A percentile compares a stretch with the other conserved stretches of the same genome.
These are phyloP conservation scores for Raffaelea albimanens DNA, from an alignment of 2,329 filamentous ascomycete genomes.

Conservation along the genomic window DNA sequence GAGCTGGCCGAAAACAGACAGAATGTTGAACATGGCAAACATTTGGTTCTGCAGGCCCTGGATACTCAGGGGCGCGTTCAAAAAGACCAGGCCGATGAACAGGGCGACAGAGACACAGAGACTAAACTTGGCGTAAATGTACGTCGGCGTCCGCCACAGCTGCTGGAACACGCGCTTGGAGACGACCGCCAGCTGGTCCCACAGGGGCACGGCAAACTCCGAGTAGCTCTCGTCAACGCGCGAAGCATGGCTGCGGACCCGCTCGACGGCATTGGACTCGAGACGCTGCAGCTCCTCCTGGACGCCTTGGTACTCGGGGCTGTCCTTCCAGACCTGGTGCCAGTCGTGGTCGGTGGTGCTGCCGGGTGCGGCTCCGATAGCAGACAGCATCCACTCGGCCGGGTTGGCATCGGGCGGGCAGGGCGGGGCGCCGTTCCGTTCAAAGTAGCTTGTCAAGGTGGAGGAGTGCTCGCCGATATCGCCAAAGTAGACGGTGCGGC, in stretches of 20 bases:
- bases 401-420: slow-evolving; percentile 66
- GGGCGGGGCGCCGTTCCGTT: slow-evolving; percentile 54
- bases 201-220: slow-evolving; percentile 64
- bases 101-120: slow-evolving; percentile 57
- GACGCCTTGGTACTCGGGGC: slow-evolving; percentile 44
- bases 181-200: slow-evolving; percentile 50
- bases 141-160: slow-evolving; percentile 82
- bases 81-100: slow-evolving; percentile 78
- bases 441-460: slow-evolving; percentile 64
- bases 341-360: slow-evolving; percentile 54
- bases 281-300: slow-evolving; percentile 49
- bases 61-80: slow-evolving; percentile 56
- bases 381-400: slow-evolving; percentile 66
- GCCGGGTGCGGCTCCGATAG: slow-evolving; percentile 56
- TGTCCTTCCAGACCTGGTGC: slow-evolving; percentile 51
- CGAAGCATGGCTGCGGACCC: slow-evolving; percentile 13
- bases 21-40: slow-evolving; percentile 75
- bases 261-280: slow-evolving; percentile 8
- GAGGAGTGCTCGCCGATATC: slow-evolving; percentile 59
- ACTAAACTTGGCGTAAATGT: slow-evolving; percentile 73
- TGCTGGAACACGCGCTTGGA: slow-evolving; percentile 57
- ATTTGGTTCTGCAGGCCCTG: slow-evolving; percentile 78
- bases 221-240: slow-evolving; percentile 30
- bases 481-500: slow-evolving; percentile 72
- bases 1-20: slow-evolving; percentile 70